These are phyloP conservation scores for Polyplosphaeria fusca DNA, from an alignment of 495 filamentous ascomycete genomes.

Conservation along the genomic window DNA sequence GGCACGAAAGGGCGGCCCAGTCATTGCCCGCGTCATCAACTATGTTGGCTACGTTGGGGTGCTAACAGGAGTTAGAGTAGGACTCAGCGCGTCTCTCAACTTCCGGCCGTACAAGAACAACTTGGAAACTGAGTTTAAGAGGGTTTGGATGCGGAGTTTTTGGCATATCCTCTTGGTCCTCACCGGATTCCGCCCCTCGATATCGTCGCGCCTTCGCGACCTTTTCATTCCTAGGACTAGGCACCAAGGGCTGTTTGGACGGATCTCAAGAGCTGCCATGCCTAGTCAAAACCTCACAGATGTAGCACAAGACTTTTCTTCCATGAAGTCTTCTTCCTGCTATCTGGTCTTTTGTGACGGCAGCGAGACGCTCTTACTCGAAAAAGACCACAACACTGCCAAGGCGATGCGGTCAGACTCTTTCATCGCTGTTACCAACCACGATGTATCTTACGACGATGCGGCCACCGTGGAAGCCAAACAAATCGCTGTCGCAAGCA, in stretches of 20 bases:
- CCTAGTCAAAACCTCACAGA: not conserved
- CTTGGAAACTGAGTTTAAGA: slow-evolving; percentile 35
- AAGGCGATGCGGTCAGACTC: slow-evolving; percentile 40
- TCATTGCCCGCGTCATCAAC: slow-evolving; percentile 57
- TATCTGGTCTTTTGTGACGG: slow-evolving; percentile 60
- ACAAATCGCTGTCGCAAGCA: slow-evolving; percentile 23
- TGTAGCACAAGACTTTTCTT: slow-evolving; percentile 40
- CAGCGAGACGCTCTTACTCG: slow-evolving; percentile 46
- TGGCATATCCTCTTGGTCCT: slow-evolving; percentile 55
- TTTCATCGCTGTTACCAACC: slow-evolving; percentile 60
- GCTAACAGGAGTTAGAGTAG: slow-evolving; percentile 55
- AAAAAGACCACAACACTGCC: slow-evolving; percentile 55
- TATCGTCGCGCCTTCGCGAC: slow-evolving; percentile 52
- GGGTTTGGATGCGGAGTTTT: slow-evolving; percentile 47
- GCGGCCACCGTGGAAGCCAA: not conserved
- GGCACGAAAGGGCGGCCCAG: slow-evolving; percentile 32
- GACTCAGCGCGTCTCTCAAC: slow-evolving; percentile 62
- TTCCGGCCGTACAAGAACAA: slow-evolving; percentile 57
- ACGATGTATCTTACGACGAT: slow-evolving; percentile 44
- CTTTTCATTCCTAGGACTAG: slow-evolving; percentile 40
- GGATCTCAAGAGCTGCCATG: slow-evolving; percentile 28
- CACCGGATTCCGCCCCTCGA: slow-evolving; percentile 55
- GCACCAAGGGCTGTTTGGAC: not conserved
- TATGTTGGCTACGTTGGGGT: slow-evolving; percentile 65
- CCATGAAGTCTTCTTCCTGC: slow-evolving; percentile 50